Percentiles rank a stretch among this genome's conserved stretches.
Conservation (phyloP, 192 early-diverging fungal genomes). For the Backusella circina region DNA sequence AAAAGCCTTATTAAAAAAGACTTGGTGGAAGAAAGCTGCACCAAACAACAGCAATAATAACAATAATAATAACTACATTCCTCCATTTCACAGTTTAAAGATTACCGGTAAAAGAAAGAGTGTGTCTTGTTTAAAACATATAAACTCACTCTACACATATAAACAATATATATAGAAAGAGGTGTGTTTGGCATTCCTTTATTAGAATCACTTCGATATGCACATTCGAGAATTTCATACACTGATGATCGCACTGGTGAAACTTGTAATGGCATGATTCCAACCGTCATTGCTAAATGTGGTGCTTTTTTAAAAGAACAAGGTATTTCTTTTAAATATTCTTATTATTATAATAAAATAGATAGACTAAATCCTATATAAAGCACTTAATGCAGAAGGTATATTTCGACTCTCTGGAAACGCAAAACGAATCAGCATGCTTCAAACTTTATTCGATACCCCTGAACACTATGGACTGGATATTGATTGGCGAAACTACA, state of each 20-base stretch:
- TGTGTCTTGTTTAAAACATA: no score
- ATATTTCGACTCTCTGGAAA: slow-evolving; percentile 80
- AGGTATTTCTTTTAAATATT: slow-evolving; percentile 9
- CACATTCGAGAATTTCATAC: slow-evolving; percentile 24
- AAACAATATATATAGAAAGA: slow-evolving; percentile 5
- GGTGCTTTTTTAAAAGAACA: slow-evolving; percentile 28
- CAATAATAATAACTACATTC: background rate
- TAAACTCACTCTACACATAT: no score
- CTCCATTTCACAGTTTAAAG: background rate
- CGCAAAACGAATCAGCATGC: slow-evolving; percentile 60
- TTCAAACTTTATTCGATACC: slow-evolving; percentile 65
- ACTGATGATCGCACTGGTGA: slow-evolving; percentile 12
- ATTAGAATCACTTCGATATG: slow-evolving; percentile 22
- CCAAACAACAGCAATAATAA: slow-evolving; percentile 9
- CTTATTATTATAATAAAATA: background rate
- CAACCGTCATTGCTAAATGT: slow-evolving; percentile 29
- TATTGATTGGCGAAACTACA: slow-evolving; percentile 61
- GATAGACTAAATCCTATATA: background rate
- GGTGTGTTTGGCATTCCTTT: slow-evolving; percentile 25
- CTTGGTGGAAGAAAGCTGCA: slow-evolving; percentile 28
- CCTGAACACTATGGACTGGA: slow-evolving; percentile 53
- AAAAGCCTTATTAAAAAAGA: background rate
- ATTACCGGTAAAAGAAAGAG: background rate
- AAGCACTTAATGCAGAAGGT: slow-evolving; percentile 39
- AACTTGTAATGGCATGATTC: slow-evolving; percentile 18